Base-by-base conservation (phyloP, 129 eudicot species). In the Kitagawia praeruptora region DNA sequence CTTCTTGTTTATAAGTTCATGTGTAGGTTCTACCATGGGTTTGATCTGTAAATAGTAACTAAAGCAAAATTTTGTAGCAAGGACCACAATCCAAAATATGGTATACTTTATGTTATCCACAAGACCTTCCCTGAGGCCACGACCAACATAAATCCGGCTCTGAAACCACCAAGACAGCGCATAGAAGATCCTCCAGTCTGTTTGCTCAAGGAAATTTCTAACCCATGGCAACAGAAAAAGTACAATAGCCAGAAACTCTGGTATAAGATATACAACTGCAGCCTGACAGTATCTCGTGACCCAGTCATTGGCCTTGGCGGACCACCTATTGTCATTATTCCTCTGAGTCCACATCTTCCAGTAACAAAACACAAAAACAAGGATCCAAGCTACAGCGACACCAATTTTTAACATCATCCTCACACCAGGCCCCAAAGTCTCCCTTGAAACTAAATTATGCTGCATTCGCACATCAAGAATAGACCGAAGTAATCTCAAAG, bases 41-140 rank as follows among this genome's bases (percentile, higher is more conserved):
- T 87, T 88, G 51, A 93, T 88, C 85, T 93, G 98, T 79, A 93
- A 79, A 79, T 89, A 91, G 89, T 93, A 93, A 76, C 98, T 93
- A 79, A 93, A 93, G 38, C 79, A 74, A 78, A 93, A 91, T 72
- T 91, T 93, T 2, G 97, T 91, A 4, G 90, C 87, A 23, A 93
- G 93, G 81, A 93, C 97, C n/a, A 89, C 81, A 16, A 91, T 75
- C 97, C 98, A 93, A 78, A 93, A 93, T 38, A 87, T 77, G 5
- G 91, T 80, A 70, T 93, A 93, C 87, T 88, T 93, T 8, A 91
- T 38, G 67, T 86, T 93, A 75, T 93, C 98, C 16, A 84, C 83
- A 1, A 91, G 86, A 40, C 96, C 98, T 91, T 93, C 98, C 63
- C 97, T 82, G 13, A 93, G 96, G 4, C 93, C 98, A 39, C 96